These are phyloP conservation scores for Fusarium agapanthi DNA, from an alignment of 2,329 filamentous ascomycete genomes.

Conservation along the genomic window DNA sequence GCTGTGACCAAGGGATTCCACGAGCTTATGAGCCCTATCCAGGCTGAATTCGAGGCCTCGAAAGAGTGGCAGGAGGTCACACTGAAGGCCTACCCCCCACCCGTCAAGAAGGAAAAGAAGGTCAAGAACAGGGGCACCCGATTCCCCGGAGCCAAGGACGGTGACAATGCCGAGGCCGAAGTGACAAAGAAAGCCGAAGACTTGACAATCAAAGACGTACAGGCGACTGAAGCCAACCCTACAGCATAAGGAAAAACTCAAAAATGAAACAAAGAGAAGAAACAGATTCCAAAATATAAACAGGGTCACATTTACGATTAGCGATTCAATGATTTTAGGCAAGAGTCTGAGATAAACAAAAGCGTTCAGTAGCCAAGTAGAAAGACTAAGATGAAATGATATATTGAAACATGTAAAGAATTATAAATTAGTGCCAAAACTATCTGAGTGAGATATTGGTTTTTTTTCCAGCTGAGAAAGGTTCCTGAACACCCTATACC, in stretches of 20 bases:
- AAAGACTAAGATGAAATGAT: slow-evolving; percentile 11
- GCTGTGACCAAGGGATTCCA: slow-evolving; percentile 79
- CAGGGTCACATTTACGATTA: not conserved
- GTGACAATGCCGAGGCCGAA: slow-evolving; percentile 6
- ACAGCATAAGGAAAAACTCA: slow-evolving; percentile 4
- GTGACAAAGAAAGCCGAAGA: slow-evolving; percentile 28
- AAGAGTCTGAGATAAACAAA: not conserved
- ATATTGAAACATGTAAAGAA: slow-evolving; percentile 4
- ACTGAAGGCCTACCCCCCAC: slow-evolving; percentile 81
- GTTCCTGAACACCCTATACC: not conserved
- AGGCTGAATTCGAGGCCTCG: slow-evolving; percentile 73
- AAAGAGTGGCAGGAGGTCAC: slow-evolving; percentile 78
- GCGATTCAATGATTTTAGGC: not conserved
- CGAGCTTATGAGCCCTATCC: slow-evolving; percentile 80
- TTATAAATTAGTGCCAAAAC: not conserved
- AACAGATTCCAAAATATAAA: not conserved
- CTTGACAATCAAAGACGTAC: slow-evolving; percentile 20
- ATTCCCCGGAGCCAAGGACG: slow-evolving; percentile 58
- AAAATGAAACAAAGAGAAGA: not conserved
- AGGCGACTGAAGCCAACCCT: slow-evolving; percentile 13
- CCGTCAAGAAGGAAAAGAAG: slow-evolving; percentile 77
- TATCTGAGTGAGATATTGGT: not conserved
- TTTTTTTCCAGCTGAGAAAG: not conserved
- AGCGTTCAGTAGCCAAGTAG: not conserved
- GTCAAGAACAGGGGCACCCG: slow-evolving; percentile 78